Conservation (phyloP, 495 filamentous ascomycete genomes). For the Clohesyomyces aquaticus region DNA sequence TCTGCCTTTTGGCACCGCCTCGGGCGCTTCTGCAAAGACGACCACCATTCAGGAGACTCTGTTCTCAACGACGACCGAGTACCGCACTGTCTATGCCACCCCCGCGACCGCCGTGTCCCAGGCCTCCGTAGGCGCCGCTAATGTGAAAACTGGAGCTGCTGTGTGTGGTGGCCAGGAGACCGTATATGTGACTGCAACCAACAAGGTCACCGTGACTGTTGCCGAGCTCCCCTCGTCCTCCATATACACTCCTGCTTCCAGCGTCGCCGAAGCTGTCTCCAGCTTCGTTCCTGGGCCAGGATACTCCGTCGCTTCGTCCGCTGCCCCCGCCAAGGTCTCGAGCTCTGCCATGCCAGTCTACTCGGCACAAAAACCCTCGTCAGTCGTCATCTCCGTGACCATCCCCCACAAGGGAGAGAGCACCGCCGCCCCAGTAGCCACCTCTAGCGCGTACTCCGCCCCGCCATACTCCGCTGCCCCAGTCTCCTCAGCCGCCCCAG, state of each 20-base stretch:
- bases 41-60: conserved; percentile 32
- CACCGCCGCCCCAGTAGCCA: background rate
- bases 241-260: conserved; percentile 6
- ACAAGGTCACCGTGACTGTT: conserved; percentile 41
- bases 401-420: too few species aligned
- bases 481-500: conserved; percentile 13
- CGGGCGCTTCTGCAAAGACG: conserved; percentile 21
- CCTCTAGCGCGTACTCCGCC: conserved; percentile 2
- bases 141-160: conserved; percentile 17
- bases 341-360: background rate
- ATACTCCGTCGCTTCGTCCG: background rate
- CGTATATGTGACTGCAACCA: conserved; percentile 36
- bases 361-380: background rate
- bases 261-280: conserved; percentile 12
- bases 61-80: conserved; percentile 26
- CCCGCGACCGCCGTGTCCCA: background rate
- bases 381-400: background rate
- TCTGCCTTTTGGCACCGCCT: conserved; percentile 23
- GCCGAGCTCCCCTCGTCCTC: conserved; percentile 13
- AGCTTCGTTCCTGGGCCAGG: background rate
- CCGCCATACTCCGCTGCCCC: conserved; percentile 1
- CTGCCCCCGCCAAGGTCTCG: background rate
- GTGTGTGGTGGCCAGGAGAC: conserved; percentile 33
- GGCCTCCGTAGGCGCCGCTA: conserved; percentile 11
- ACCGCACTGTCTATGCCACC: conserved; percentile 35